These are phyloP conservation scores for Ulvella scutata DNA, from an alignment of 139 green algal genomes.

Conservation along the genomic window DNA sequence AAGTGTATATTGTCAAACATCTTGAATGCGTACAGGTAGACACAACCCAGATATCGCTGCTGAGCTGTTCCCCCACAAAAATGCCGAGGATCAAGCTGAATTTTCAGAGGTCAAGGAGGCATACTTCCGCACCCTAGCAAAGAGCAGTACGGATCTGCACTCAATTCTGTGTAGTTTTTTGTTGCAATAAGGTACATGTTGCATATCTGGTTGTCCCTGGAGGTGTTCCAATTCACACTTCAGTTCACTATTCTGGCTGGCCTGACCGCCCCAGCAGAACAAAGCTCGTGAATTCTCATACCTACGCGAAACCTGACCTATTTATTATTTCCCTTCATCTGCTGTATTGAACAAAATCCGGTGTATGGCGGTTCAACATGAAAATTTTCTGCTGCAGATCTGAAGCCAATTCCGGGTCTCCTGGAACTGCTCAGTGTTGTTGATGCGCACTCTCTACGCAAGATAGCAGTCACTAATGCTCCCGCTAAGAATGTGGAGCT, in stretches of 20 bases:
- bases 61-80: conserved; percentile 53
- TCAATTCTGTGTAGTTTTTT: no score
- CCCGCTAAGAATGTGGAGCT: conserved; percentile 45
- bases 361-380: no score
- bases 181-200: no score
- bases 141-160: no score
- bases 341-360: no score
- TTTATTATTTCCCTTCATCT: no score
- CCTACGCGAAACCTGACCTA: no score
- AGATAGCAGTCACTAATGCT: conserved; percentile 65
- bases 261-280: no score
- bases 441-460: conserved; percentile 20
- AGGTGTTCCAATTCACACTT: no score
- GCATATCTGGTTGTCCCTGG: no score
- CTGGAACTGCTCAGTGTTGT: conserved; percentile 40
- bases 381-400: neutral
- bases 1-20: neutral
- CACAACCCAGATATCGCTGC: conserved; percentile 50
- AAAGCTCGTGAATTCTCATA: no score
- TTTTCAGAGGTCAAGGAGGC: conserved; percentile 59
- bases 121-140: conserved; percentile 28
- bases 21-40: conserved; percentile 9
- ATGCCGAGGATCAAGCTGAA: conserved; percentile 15
- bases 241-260: no score
- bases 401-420: conserved; percentile 32